Conservation (phyloP, 768 basidiomycete species). For the Mycena amicta region DNA sequence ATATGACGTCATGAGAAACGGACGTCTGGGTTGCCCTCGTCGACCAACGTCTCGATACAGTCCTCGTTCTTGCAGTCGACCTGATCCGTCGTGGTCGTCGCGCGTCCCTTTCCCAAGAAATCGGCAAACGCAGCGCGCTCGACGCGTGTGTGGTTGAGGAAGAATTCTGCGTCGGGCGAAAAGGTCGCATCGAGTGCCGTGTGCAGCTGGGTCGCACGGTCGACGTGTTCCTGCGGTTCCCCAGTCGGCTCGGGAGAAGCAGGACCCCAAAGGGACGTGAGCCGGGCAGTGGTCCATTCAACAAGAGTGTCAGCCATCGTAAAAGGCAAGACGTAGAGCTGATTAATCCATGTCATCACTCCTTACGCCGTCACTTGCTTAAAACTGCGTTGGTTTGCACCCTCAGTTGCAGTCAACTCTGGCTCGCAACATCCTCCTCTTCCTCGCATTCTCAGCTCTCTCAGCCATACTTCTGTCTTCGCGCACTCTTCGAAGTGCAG, state of each 20-base stretch:
- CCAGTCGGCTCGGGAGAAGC: not conserved
- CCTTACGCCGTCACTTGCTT: not conserved
- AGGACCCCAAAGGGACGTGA: constrained; percentile 6
- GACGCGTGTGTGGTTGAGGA: constrained; percentile 11
- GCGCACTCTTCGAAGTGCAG: not conserved
- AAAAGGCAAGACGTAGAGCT: not conserved
- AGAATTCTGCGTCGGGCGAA: constrained; percentile 16
- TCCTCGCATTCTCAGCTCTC: not conserved
- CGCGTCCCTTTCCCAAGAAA: constrained; percentile 4
- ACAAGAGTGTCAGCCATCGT: not conserved
- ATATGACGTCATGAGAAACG: not conserved
- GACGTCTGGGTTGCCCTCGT: constrained; percentile 10
- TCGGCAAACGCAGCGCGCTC: constrained; percentile 3
- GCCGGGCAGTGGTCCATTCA: constrained; percentile 10
- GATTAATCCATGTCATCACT: not conserved
- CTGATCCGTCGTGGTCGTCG: not conserved
- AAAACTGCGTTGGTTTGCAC: not conserved
- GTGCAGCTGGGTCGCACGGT: constrained; percentile 2
- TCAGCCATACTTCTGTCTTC: not conserved
- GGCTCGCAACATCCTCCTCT: not conserved
- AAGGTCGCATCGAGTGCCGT: constrained; percentile 6
- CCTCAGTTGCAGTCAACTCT: not conserved
- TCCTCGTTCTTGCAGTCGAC: constrained; percentile 15
- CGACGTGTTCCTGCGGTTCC: not conserved
- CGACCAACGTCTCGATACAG: constrained; percentile 13